Evolutionary conservation across 2,329 filamentous ascomycete genomes (phyloP), one percentile per base, ranked within the genome.

Genomic region (Penicillium sp.): DNA sequence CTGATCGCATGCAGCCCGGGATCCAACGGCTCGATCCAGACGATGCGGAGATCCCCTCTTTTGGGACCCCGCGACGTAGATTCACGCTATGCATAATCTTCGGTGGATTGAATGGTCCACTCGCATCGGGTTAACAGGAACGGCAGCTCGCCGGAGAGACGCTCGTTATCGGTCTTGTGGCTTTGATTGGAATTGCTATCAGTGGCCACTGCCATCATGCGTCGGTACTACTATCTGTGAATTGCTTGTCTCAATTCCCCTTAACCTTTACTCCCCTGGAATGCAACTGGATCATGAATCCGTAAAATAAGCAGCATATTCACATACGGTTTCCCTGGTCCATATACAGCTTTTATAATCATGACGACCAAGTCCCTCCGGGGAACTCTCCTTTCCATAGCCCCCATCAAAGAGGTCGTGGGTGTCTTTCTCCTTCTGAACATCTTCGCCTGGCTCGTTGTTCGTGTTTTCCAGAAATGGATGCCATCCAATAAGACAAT

Each of bases 111-210:
- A 45, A 33, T 4, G 9, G 9, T 24, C 22, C 36, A 18, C 48
- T 63, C 65, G 65, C 64, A 67, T 69, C 58, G 40, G 50, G 59
- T 63, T 63, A 62, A 67, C 65, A 40, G 46, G 63, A 59, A 54
- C 2, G 63, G 64, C 47, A 65, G 56, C 35, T 52, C 30, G 39
- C 40, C 31, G 39, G 41, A 54, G 49, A 55, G 30, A 20, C 13
- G 24, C 16, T 28, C 14, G 5, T 30, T 40, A 38, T 46, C 41
- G 4, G 22, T 14, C 5, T 13, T 25, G 2, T 18, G 30, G n/a
- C 5, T 38, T 13, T 42, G 36, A 41, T 30, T 30, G 11, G 13
- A 30, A 2, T 9, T 42, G 4, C 13, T 31, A 41, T 35, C 24
- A 2, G 9, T 35, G 31, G 28, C 14, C 20, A 18, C 10, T 40